Conservation (phyloP, 805 yeast species). For the Ogataea naganishii region DNA sequence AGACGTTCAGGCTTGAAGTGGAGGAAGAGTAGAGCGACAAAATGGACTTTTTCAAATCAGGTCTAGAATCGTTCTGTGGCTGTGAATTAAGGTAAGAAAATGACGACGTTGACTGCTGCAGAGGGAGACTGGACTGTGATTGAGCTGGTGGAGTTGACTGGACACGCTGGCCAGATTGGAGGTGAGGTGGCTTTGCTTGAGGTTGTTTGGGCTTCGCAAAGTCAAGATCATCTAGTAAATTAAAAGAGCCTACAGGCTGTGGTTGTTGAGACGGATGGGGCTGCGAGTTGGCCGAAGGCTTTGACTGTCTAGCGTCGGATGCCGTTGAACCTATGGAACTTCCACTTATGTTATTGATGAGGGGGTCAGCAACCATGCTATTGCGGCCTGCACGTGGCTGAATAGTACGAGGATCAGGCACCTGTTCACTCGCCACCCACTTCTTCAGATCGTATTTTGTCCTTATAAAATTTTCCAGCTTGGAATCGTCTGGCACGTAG, state of each 20-base stretch:
- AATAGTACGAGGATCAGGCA: constrained; percentile 53
- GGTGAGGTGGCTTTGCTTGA: not conserved
- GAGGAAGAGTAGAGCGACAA: constrained; percentile 78
- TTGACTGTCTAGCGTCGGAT: constrained; percentile 3
- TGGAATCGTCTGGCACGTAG: constrained; percentile 74
- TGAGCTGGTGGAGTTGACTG: constrained; percentile 1
- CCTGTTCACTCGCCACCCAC: constrained; percentile 56
- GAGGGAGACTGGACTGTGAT: constrained; percentile 4
- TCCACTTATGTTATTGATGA: constrained; percentile 5
- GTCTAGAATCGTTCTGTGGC: constrained; percentile 34
- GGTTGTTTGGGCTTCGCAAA: not conserved
- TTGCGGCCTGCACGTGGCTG: constrained; percentile 1
- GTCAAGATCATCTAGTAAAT: constrained; percentile 2
- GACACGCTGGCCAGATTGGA: not conserved
- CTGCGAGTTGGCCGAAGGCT: too few species aligned
- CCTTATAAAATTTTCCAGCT: constrained; percentile 82
- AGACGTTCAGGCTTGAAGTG: constrained; percentile 15
- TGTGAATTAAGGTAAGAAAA: constrained; percentile 5
- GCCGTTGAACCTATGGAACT: constrained; percentile 4
- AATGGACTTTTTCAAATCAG: constrained; percentile 88
- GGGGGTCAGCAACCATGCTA: constrained; percentile 1
- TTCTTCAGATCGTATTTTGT: constrained; percentile 88
- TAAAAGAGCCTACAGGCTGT: not conserved
- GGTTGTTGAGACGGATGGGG: constrained; percentile 3
- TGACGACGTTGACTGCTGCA: constrained; percentile 4